Evolutionary conservation across 2,329 filamentous ascomycete species (phyloP).

Genomic region (Epichloe gansuensis): DNA sequence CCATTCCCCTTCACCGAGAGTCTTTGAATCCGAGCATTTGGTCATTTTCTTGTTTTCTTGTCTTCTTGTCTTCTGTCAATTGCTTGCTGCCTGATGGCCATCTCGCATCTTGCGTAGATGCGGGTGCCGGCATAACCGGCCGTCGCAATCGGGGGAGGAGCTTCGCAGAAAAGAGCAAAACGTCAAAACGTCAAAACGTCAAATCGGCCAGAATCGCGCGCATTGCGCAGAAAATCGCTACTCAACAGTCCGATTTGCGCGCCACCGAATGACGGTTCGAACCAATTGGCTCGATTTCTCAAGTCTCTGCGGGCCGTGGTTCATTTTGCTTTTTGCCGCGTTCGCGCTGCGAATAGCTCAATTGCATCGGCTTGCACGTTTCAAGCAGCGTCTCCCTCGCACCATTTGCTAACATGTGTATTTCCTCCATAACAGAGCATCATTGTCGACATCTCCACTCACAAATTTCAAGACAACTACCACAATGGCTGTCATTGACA

Average conservation of each 20-base stretch:
- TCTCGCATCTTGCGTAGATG: not conserved
- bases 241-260: not conserved
- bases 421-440: not conserved
- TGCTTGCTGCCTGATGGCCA: not conserved
- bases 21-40: not conserved
- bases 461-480: constrained; percentile 3
- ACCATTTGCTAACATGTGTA: not conserved
- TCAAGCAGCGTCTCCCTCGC: not conserved
- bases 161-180: not conserved
- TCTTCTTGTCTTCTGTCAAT: not conserved
- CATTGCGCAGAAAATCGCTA: not conserved
- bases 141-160: not conserved
- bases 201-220: not conserved
- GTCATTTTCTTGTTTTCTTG: not conserved
- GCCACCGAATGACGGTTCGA: not conserved
- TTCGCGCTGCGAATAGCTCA: not conserved
- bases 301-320: not conserved
- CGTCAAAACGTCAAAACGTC: not conserved
- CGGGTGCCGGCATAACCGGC: not conserved
- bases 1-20: not conserved
- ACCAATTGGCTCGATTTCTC: not conserved
- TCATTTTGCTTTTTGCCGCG: not conserved
- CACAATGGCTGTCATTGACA: constrained; percentile 30
- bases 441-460: not conserved
- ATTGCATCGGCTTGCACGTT: not conserved